Evolutionary conservation across 768 basidiomycete genomes (phyloP).

Genomic region (Clitopilus passeckerianus): DNA sequence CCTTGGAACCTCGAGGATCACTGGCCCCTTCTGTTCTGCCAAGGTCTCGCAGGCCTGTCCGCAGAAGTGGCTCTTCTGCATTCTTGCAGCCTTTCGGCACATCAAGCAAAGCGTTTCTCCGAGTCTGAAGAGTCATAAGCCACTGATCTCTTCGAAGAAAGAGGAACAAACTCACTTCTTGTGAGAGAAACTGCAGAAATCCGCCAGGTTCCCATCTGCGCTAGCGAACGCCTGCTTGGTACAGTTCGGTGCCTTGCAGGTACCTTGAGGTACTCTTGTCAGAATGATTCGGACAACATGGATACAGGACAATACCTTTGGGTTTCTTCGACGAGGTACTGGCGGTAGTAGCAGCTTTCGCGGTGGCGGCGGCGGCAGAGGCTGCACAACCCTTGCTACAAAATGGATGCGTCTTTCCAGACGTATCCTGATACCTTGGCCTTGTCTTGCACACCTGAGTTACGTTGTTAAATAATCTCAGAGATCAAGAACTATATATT

Average conservation of each 20-base stretch:
- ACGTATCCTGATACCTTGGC: conserved; percentile 3
- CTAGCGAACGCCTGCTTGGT: conserved; percentile 37
- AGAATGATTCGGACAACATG: background rate
- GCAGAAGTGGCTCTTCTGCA: conserved; percentile 59
- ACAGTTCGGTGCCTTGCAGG: conserved; percentile 50
- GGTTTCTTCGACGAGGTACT: background rate
- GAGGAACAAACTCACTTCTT: conserved; percentile 32
- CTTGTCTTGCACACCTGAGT: background rate
- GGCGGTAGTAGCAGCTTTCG: background rate
- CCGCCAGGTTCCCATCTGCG: conserved; percentile 30
- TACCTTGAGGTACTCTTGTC: conserved; percentile 18
- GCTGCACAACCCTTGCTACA: conserved; percentile 1
- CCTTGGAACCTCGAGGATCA: conserved; percentile 53
- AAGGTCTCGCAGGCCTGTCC: conserved; percentile 47
- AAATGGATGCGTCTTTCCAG: conserved; percentile 1
- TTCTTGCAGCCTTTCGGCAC: conserved; percentile 54
- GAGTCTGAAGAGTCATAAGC: conserved; percentile 20
- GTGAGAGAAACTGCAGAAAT: conserved; percentile 48
- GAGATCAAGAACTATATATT: background rate
- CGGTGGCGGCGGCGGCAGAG: background rate
- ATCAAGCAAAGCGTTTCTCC: conserved; percentile 51
- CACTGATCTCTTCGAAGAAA: too few relatives aligned
- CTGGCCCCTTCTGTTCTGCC: conserved; percentile 49
- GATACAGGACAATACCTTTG: background rate
- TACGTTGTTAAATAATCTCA: too few relatives aligned